Conservation (phyloP, 495 filamentous ascomycete species). For the Trichoderma virens region DNA sequence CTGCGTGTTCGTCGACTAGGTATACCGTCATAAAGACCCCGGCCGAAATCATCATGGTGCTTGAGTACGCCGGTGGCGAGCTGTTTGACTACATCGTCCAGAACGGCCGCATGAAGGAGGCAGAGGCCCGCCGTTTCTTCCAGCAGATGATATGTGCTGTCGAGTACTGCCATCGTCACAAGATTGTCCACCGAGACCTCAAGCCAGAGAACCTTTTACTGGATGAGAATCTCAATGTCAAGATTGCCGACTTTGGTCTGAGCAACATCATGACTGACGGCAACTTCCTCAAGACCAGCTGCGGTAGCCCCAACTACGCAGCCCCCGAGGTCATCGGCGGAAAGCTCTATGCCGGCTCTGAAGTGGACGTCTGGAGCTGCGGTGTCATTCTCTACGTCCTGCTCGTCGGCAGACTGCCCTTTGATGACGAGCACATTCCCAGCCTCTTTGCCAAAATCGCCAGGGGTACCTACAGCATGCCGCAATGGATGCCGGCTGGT, state of each 20-base stretch:
- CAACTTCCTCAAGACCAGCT: constrained; percentile 97
- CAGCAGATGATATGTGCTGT: constrained; percentile 99
- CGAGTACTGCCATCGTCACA: constrained; percentile 97
- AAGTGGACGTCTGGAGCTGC: constrained; percentile 99
- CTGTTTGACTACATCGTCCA: constrained; percentile 96
- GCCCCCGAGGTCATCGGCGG: constrained; percentile 96
- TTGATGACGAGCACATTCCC: constrained; percentile 83
- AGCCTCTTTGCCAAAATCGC: constrained; percentile 37
- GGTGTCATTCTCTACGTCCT: constrained; percentile 97
- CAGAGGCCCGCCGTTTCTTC: constrained; percentile 90
- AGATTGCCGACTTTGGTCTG: constrained; percentile 96
- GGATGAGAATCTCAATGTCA: constrained; percentile 90
- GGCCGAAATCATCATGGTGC: constrained; percentile 94
- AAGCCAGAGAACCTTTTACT: constrained; percentile 96
- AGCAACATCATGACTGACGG: constrained; percentile 99
- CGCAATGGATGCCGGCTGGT: constrained; percentile 76
- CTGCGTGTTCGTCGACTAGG: constrained; percentile 31
- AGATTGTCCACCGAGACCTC: constrained; percentile 95
- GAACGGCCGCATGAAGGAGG: constrained; percentile 81
- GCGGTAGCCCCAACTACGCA: constrained; percentile 95
- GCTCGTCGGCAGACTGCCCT: constrained; percentile 82
- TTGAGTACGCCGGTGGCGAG: constrained; percentile 94
- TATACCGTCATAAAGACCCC: constrained; percentile 95
- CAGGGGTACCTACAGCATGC: constrained; percentile 75
- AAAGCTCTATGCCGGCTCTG: constrained; percentile 93